Conservation (phyloP, 1,139 yeast genomes). For the Zygotorulaspora mrakii region DNA sequence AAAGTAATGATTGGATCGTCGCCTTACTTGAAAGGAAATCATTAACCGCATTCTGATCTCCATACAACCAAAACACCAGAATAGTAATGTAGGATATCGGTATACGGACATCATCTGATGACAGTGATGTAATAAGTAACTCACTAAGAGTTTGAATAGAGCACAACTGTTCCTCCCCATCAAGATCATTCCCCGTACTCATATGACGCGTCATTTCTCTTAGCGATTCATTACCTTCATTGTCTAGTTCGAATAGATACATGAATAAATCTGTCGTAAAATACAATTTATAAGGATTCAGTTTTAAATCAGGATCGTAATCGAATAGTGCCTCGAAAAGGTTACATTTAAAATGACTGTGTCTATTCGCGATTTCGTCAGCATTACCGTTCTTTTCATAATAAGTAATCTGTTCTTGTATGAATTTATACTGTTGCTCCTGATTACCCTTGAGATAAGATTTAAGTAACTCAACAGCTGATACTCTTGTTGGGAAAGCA, state of each 20-base stretch:
- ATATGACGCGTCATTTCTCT: conserved; percentile 49
- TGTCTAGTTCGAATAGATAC: conserved; percentile 54
- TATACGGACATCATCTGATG: conserved; percentile 66
- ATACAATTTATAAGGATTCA: conserved; percentile 88
- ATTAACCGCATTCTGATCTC: conserved; percentile 68
- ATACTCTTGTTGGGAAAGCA: conserved; percentile 72
- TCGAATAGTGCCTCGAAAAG: conserved; percentile 68
- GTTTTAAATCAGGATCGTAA: conserved; percentile 67
- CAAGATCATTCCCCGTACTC: conserved; percentile 60
- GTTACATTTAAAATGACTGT: conserved; percentile 38
- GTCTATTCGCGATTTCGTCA: conserved; percentile 5
- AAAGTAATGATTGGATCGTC: conserved; percentile 60
- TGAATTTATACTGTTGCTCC: conserved; percentile 57
- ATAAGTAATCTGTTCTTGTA: conserved; percentile 58
- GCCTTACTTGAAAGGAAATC: conserved; percentile 71
- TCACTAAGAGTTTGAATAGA: conserved; percentile 79
- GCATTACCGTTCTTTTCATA: conserved; percentile 32
- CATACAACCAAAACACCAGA: conserved; percentile 73
- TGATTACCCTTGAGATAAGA: conserved; percentile 65
- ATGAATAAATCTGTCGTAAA: conserved; percentile 70
- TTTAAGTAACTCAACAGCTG: conserved; percentile 61
- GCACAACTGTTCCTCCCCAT: conserved; percentile 71
- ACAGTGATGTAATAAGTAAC: conserved; percentile 62
- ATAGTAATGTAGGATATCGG: conserved; percentile 77
- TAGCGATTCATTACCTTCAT: conserved; percentile 33